Conservation (phyloP, 495 filamentous ascomycete genomes). For the Penicillium robsamsonii region DNA sequence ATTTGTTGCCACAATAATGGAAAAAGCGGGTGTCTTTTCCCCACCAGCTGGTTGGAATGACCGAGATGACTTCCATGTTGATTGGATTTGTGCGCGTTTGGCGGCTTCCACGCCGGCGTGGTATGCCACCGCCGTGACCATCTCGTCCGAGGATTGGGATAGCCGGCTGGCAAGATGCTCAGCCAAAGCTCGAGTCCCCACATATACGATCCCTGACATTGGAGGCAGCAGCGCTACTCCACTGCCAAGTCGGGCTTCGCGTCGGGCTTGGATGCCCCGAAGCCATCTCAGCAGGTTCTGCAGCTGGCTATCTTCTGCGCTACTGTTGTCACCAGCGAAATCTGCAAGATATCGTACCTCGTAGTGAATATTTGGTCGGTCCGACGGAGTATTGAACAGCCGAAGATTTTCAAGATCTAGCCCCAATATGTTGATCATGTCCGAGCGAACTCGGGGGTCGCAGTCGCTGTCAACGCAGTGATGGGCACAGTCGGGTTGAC, state of each 20-base stretch:
- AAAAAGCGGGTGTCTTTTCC: constrained; percentile 54
- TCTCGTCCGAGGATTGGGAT: constrained; percentile 22
- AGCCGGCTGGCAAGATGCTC: constrained; percentile 62
- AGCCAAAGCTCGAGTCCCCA: constrained; percentile 71
- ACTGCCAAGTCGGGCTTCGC: constrained; percentile 42
- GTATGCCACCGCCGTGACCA: constrained; percentile 49
- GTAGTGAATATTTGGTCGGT: constrained; percentile 84
- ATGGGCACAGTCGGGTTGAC: constrained; percentile 82
- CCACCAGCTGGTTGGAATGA: constrained; percentile 21
- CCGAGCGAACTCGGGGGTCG: constrained; percentile 74
- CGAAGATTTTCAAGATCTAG: constrained; percentile 61
- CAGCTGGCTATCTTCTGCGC: constrained; percentile 46
- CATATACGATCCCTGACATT: constrained; percentile 90
- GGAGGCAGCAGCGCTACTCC: constrained; percentile 52
- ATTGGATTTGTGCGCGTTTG: constrained; percentile 47
- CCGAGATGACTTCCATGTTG: constrained; percentile 72
- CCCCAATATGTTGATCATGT: constrained; percentile 73
- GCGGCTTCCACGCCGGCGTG: constrained; percentile 47
- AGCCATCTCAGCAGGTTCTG: constrained; percentile 74
- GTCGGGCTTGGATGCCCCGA: constrained; percentile 62
- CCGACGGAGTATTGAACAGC: constrained; percentile 75
- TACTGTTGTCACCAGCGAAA: constrained; percentile 27
- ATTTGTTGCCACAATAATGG: constrained; percentile 90
- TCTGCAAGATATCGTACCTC: constrained; percentile 84
- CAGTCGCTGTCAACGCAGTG: constrained; percentile 88